Evolutionary conservation across 2,329 filamentous ascomycete species (phyloP).

Genomic region (Didymella exigua): DNA sequence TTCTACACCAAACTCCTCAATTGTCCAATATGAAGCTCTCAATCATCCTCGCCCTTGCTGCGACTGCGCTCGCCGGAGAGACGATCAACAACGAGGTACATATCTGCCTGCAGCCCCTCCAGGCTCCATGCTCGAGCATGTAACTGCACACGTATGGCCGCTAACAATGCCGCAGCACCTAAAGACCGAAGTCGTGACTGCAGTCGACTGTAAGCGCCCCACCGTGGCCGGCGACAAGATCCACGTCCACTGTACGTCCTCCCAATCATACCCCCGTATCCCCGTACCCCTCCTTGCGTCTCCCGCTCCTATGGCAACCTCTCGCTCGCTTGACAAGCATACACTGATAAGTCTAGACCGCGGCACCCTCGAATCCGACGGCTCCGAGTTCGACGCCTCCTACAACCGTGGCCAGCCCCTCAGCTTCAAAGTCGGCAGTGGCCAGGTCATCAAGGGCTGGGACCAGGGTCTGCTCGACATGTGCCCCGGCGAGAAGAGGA

Average conservation of each 20-base stretch:
- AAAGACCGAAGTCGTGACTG: conserved; percentile 75
- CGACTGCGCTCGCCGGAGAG: conserved; percentile 47
- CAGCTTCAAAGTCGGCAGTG: conserved; percentile 77
- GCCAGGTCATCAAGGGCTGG: conserved; percentile 96
- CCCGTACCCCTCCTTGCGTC: background rate
- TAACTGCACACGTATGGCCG: conserved; percentile 3
- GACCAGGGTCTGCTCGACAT: conserved; percentile 90
- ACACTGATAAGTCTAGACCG: conserved; percentile 60
- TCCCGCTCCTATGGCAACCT: background rate
- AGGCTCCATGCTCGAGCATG: background rate
- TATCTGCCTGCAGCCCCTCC: background rate
- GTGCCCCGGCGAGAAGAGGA: conserved; percentile 95
- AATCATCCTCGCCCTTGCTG: conserved; percentile 56
- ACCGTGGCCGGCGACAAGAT: conserved; percentile 73
- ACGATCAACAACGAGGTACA: conserved; percentile 43
- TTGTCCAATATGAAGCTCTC: conserved; percentile 53
- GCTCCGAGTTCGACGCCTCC: conserved; percentile 58
- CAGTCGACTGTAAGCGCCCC: conserved; percentile 80
- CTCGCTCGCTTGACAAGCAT: background rate
- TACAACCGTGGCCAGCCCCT: conserved; percentile 83
- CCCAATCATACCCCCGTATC: background rate
- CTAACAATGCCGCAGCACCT: conserved; percentile 59
- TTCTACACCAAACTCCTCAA: conserved; percentile 9
- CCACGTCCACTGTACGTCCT: conserved; percentile 66
- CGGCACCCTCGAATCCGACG: conserved; percentile 75